phyloP scores from a whole-genome alignment of 257 asterid genomes.

The Striga asiatica region DNA sequence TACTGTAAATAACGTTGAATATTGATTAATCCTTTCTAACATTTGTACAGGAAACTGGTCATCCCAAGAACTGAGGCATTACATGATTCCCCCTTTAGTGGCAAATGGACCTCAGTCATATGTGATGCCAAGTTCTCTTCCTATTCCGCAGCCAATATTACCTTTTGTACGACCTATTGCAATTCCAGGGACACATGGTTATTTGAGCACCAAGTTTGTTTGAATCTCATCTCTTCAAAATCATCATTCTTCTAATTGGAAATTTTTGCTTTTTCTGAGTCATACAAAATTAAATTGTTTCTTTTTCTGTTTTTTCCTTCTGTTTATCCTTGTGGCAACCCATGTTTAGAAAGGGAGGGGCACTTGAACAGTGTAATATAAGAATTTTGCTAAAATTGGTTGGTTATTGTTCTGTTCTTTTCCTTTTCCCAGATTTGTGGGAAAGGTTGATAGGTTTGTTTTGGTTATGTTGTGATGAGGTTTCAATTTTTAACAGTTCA shows the following conservation, averaged over 20 bases:
- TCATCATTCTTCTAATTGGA: constrained; percentile 15
- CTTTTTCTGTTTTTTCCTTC: background rate
- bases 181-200: constrained; percentile 43
- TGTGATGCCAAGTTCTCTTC: constrained; percentile 42
- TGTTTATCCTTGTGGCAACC: background rate
- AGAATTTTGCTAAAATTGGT: constrained; percentile 9
- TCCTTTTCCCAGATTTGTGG: too few species aligned
- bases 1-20: too few species aligned
- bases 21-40: too few species aligned
- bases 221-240: constrained; percentile 14
- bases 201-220: constrained; percentile 34
- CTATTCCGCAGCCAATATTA: constrained; percentile 36
- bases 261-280: constrained; percentile 9
- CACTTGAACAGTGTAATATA: constrained; percentile 21
- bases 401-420: constrained; percentile 13
- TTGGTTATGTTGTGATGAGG: too few species aligned
- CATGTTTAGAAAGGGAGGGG: constrained; percentile 7
- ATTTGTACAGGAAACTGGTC: constrained; percentile 41
- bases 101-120: constrained; percentile 38
- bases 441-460: too few species aligned
- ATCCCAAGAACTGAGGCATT: constrained; percentile 49
- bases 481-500: too few species aligned
- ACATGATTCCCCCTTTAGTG: constrained; percentile 39
- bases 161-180: constrained; percentile 40
- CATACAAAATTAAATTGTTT: constrained; percentile 11